Evolutionary conservation across 169 alveolate species (phyloP).

Genomic region (Plasmodium relictum): DNA sequence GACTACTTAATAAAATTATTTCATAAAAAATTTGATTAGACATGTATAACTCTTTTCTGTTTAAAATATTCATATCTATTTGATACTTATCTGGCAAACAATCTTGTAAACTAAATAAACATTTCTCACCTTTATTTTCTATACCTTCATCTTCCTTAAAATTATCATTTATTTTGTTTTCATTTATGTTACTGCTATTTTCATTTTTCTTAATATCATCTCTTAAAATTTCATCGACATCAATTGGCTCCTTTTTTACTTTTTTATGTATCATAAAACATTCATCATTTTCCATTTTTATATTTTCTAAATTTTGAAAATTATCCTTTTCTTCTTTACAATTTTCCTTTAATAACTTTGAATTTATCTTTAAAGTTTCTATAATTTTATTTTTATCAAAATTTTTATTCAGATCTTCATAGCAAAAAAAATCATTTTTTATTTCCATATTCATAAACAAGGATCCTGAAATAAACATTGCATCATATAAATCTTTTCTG

Average conservation of each 20-base stretch:
- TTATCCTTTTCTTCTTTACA: not conserved
- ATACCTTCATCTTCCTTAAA: not conserved
- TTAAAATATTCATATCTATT: conserved; percentile 48
- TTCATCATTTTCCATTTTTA: not conserved
- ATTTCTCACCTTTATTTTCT: conserved; percentile 14
- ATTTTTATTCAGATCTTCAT: conserved; percentile 40
- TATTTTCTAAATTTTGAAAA: not conserved
- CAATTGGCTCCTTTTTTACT: not conserved
- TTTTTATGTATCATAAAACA: not conserved
- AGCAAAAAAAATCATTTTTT: conserved; percentile 70
- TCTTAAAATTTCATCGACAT: not conserved
- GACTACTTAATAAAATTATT: conserved; percentile 56
- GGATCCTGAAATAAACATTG: conserved; percentile 62
- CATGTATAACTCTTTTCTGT: conserved; percentile 50
- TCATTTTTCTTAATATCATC: not conserved
- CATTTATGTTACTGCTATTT: not conserved
- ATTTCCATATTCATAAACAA: conserved; percentile 72
- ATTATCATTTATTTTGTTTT: not conserved
- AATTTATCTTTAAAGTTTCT: conserved; percentile 18
- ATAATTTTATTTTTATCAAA: conserved; percentile 59
- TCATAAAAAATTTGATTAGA: conserved; percentile 74
- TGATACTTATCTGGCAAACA: conserved; percentile 71
- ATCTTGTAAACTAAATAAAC: conserved; percentile 44
- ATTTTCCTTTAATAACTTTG: conserved; percentile 1
- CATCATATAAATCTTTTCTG: conserved; percentile 39